Evolutionary conservation across 192 early-diverging fungal genomes (phyloP).

Genomic region (Phycomyces nitens): DNA sequence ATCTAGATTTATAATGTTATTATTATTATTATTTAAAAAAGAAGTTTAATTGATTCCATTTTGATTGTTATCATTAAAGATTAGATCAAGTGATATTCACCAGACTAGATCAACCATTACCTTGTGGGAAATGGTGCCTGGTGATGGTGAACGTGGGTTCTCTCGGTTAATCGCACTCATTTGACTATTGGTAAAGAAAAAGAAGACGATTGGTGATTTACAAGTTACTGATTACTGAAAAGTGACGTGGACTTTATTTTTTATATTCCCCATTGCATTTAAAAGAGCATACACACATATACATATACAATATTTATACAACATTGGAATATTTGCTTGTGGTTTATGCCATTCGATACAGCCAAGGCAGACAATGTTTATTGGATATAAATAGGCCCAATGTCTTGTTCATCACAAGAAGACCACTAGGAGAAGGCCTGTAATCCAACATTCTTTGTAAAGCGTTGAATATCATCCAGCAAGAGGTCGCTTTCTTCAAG

Average conservation of each 20-base stretch:
- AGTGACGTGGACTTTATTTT: background rate
- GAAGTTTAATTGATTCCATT: too few relatives aligned
- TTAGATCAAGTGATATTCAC: too few relatives aligned
- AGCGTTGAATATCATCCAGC: constrained; percentile 44
- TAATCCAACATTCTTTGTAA: constrained; percentile 17
- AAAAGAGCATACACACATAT: too few relatives aligned
- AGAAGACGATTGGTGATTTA: background rate
- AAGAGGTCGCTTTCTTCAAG: constrained; percentile 54
- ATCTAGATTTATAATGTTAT: too few relatives aligned
- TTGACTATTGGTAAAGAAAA: background rate
- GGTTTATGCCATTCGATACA: background rate
- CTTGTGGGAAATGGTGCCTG: too few relatives aligned
- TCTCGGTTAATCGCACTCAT: background rate
- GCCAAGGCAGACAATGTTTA: background rate
- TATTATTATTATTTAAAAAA: too few relatives aligned
- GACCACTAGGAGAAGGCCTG: background rate
- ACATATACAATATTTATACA: too few relatives aligned
- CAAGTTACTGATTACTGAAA: background rate
- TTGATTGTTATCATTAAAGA: too few relatives aligned
- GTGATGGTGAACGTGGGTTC: too few relatives aligned
- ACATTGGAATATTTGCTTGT: background rate
- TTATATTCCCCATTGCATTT: background rate
- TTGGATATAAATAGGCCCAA: background rate
- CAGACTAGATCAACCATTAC: too few relatives aligned
- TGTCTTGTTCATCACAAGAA: background rate